phyloP scores from a whole-genome alignment of 2,329 filamentous ascomycete genomes.

The Cryoendolithus antarcticus region DNA sequence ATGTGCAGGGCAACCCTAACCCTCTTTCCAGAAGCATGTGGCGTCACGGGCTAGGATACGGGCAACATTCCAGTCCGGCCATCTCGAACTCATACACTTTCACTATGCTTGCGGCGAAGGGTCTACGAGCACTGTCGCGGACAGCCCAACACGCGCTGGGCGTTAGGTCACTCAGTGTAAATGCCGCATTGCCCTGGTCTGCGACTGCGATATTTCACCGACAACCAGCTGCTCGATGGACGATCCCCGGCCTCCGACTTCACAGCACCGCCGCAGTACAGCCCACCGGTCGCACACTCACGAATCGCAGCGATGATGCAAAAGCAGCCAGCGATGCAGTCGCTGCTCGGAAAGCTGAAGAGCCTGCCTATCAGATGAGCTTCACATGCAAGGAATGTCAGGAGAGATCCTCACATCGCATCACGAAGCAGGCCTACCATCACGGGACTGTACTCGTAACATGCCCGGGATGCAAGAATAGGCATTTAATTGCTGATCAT shows the following conservation, averaged over 20 bases:
- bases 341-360: conserved; percentile 30
- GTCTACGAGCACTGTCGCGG: no score
- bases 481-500: conserved; percentile 88
- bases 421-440: conserved; percentile 94
- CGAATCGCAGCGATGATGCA: conserved; percentile 12
- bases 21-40: no score
- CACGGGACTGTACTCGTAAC: conserved; percentile 77
- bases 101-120: no score
- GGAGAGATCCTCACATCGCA: conserved; percentile 64
- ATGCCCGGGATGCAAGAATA: conserved; percentile 73
- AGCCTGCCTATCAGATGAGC: conserved; percentile 69
- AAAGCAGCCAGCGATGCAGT: conserved; percentile 20
- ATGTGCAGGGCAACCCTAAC: no score
- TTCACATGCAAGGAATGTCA: conserved; percentile 81
- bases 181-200: no score
- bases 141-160: no score
- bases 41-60: no score
- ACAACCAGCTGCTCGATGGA: no score
- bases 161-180: no score
- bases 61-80: no score
- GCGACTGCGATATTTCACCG: no score
- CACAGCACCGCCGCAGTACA: conserved; percentile 6
- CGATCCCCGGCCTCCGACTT: conserved; percentile 1
- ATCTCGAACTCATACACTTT: no score
- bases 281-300: conserved; percentile 13